Evolutionary conservation across 345 rosid species (phyloP).

Genomic region (Linum lewisii): DNA sequence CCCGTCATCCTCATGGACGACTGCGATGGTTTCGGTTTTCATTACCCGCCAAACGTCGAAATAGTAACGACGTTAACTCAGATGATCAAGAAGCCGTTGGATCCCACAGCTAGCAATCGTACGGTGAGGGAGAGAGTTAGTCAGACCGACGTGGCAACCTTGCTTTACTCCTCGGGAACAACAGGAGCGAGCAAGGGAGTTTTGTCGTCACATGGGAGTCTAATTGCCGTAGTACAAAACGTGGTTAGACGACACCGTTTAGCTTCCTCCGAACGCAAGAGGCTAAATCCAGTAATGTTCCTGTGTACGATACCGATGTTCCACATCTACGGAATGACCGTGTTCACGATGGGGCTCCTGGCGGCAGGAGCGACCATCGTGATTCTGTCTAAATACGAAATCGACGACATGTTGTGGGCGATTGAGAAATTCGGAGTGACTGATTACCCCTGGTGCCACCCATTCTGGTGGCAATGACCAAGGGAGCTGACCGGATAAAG

Average conservation of each 20-base stretch:
- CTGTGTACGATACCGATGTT: constrained; percentile 89
- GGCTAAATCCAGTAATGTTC: constrained; percentile 8
- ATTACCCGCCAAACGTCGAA: constrained; percentile 9
- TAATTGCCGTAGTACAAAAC: constrained; percentile 54
- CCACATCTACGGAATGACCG: constrained; percentile 66
- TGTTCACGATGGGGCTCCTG: constrained; percentile 53
- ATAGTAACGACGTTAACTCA: constrained; percentile 33
- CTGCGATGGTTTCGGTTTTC: background rate
- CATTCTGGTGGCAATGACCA: constrained; percentile 43
- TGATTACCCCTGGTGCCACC: constrained; percentile 63
- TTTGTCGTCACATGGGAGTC: constrained; percentile 55
- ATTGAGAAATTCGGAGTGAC: constrained; percentile 46
- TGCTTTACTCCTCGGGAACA: constrained; percentile 89
- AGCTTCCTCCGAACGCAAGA: constrained; percentile 26
- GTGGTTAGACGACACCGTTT: constrained; percentile 23
- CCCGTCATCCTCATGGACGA: constrained; percentile 55
- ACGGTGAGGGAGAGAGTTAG: constrained; percentile 50
- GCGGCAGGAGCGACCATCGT: constrained; percentile 60
- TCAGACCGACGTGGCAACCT: constrained; percentile 67
- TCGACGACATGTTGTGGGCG: constrained; percentile 55
- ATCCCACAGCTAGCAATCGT: background rate
- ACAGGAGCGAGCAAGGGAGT: constrained; percentile 89
- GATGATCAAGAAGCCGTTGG: constrained; percentile 38
- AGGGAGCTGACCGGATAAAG: constrained; percentile 40
- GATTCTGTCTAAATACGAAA: constrained; percentile 57